Evolutionary conservation across 805 yeast species (phyloP).

Genomic region (Ogataea neopini): DNA sequence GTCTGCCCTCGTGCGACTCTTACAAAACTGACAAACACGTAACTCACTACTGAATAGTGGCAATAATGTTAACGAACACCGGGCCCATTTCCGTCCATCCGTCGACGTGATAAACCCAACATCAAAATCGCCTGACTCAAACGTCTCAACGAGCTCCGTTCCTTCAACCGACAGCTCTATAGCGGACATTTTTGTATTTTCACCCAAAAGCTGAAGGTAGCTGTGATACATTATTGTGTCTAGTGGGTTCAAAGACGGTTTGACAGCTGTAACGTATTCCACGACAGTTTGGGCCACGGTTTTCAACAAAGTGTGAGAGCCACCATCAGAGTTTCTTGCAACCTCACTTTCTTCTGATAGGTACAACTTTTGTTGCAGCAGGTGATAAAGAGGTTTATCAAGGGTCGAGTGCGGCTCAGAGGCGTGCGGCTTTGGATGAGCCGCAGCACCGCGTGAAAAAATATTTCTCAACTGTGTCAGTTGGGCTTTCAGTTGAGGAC

Average conservation of each 20-base stretch:
- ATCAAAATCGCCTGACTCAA: conserved; percentile 12
- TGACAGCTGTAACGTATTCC: too few species aligned
- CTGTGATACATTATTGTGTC: conserved; percentile 19
- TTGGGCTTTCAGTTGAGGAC: conserved; percentile 11
- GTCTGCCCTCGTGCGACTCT: conserved; percentile 24
- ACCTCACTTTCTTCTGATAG: conserved; percentile 7
- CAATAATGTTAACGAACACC: conserved; percentile 39
- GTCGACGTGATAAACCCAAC: conserved; percentile 16
- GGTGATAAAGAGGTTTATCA: neutral
- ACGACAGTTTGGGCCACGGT: too few species aligned
- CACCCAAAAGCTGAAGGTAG: conserved; percentile 9
- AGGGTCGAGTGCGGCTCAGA: neutral
- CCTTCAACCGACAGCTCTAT: conserved; percentile 14
- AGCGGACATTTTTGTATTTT: neutral
- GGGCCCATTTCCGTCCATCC: conserved; percentile 38
- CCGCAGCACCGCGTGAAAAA: conserved; percentile 1
- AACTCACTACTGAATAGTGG: conserved; percentile 39
- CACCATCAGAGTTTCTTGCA: conserved; percentile 3
- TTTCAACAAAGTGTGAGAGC: conserved; percentile 16
- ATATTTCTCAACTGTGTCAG: conserved; percentile 1
- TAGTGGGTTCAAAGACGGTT: conserved; percentile 5
- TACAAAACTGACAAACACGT: conserved; percentile 38
- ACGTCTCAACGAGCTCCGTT: conserved; percentile 16
- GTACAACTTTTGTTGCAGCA: conserved; percentile 12
- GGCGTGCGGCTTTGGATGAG: neutral